Base-by-base conservation (phyloP, 129 eudicot genomes). In the Saussurea involucrata region DNA sequence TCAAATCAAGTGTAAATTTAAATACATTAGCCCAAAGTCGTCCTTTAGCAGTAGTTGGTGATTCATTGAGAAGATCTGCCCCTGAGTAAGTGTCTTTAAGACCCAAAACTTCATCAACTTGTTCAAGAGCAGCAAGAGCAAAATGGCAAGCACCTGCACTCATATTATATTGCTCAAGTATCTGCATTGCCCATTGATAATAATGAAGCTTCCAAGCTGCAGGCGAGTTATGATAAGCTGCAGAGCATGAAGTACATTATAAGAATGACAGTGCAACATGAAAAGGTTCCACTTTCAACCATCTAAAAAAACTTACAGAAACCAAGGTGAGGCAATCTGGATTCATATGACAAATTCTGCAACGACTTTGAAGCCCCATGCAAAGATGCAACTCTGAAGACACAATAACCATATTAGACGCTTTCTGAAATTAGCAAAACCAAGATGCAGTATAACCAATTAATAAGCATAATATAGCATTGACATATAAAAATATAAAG, bases 51-150 rank as follows among this genome's bases (percentile, higher is more conserved):
- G 83, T 61, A 73, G 77, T 83, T 63, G 93, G 83, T 33, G 99
- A 95, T 81, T 95, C 99, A 66, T 65, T 76, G 9, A 79, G 82
- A 46, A 69, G 37, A 76, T 82, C 87, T 24, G 72, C 73, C 33
- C 76, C 86, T 18, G 80, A 64, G 74, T 68, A 55, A 72, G 74
- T 74, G 55, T 76, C 85, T 1, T 31, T 75, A 69, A 57, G 67
- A 36, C 83, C 83, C 72, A 88, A 80, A 75, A 90, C 95, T 85
- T 90, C 99, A 80, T 95, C 99, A 70, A 95, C 97, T 83, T 95
- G 99, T 85, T 95, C 99, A 71, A 95, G 99, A 65, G 99, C 97
- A 83, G 99, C 97, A 86, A 95, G 88, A 49, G 99, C 96, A 88
- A 90, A 95, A 25, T 87, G 92, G 79, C 95, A 90, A 68, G 99